phyloP scores from a whole-genome alignment of 2,329 filamentous ascomycete species.

The Fusarium pseudograminearum region DNA sequence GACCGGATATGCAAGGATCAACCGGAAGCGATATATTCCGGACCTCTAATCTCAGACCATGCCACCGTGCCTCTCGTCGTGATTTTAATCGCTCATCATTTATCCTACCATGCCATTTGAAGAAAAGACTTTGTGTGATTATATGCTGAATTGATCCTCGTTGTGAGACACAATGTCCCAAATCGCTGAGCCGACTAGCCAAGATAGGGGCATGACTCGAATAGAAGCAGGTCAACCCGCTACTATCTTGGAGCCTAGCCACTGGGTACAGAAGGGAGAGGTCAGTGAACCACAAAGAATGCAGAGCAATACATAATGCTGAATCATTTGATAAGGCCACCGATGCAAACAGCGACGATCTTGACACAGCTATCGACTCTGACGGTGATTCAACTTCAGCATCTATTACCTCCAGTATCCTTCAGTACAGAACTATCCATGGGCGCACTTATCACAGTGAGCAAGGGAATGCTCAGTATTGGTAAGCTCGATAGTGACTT shows the following conservation, averaged over 20 bases:
- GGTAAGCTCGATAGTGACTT: constrained; percentile 9
- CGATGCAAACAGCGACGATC: background rate
- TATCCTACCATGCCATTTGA: background rate
- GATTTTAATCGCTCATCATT: background rate
- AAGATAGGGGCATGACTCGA: background rate
- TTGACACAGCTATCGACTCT: constrained; percentile 7
- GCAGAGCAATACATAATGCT: background rate
- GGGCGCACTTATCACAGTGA: constrained; percentile 44
- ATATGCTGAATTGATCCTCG: background rate
- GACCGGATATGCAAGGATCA: background rate
- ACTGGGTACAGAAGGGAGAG: constrained; percentile 38
- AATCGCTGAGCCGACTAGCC: background rate
- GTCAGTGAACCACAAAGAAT: constrained; percentile 5
- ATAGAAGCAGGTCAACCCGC: background rate
- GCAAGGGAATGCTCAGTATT: constrained; percentile 45
- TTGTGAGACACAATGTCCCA: background rate
- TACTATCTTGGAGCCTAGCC: constrained; percentile 32
- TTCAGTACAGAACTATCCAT: constrained; percentile 40
- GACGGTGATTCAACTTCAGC: constrained; percentile 37
- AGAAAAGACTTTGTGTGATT: rapidly evolving
- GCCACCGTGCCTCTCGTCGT: background rate
- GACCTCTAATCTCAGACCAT: background rate
- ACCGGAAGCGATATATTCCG: background rate
- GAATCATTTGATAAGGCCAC: background rate
- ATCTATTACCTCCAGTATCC: constrained; percentile 40